These are phyloP conservation scores for Yamadazyma kitorensis DNA, from an alignment of 805 yeast genomes.

Conservation along the genomic window DNA sequence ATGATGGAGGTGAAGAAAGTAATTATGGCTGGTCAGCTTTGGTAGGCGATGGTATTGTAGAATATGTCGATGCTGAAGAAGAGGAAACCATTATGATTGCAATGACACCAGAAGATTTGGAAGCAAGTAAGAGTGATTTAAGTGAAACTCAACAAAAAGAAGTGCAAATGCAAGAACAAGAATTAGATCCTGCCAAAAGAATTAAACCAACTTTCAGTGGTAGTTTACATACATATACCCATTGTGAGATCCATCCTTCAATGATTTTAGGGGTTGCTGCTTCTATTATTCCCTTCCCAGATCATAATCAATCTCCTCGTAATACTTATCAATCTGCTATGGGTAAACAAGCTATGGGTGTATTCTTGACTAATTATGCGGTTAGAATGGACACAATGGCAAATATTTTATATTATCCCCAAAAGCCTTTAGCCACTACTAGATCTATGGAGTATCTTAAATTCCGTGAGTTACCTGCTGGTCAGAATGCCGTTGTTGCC, in stretches of 20 bases:
- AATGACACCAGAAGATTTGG: slow-evolving; percentile 97
- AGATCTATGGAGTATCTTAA: slow-evolving; percentile 96
- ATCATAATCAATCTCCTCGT: slow-evolving; percentile 99
- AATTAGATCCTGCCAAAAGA: slow-evolving; percentile 76
- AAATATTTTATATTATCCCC: slow-evolving; percentile 94
- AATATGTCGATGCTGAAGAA: slow-evolving; percentile 97
- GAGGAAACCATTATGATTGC: slow-evolving; percentile 98
- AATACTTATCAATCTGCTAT: slow-evolving; percentile 98
- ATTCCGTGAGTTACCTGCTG: slow-evolving; percentile 97
- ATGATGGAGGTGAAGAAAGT: slow-evolving; percentile 47
- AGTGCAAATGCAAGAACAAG: slow-evolving; percentile 42
- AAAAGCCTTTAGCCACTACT: slow-evolving; percentile 96
- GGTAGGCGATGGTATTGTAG: slow-evolving; percentile 83
- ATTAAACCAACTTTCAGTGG: slow-evolving; percentile 63
- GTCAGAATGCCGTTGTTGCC: slow-evolving; percentile 98
- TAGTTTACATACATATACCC: slow-evolving; percentile 81
- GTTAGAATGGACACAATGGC: slow-evolving; percentile 99
- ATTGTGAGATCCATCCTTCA: slow-evolving; percentile 98
- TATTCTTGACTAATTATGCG: slow-evolving; percentile 87
- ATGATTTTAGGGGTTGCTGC: slow-evolving; percentile 99
- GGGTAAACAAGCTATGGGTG: slow-evolving; percentile 99
- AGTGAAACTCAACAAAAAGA: slow-evolving; percentile 43
- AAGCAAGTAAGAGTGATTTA: slow-evolving; percentile 48
- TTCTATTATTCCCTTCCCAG: slow-evolving; percentile 98
- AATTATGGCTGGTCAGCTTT: slow-evolving; percentile 81